A percentile compares a stretch with the other conserved stretches of the same genome.
Evolutionary conservation across 2,329 filamentous ascomycete species (phyloP).

Genomic region (Sporothrix pallida): DNA sequence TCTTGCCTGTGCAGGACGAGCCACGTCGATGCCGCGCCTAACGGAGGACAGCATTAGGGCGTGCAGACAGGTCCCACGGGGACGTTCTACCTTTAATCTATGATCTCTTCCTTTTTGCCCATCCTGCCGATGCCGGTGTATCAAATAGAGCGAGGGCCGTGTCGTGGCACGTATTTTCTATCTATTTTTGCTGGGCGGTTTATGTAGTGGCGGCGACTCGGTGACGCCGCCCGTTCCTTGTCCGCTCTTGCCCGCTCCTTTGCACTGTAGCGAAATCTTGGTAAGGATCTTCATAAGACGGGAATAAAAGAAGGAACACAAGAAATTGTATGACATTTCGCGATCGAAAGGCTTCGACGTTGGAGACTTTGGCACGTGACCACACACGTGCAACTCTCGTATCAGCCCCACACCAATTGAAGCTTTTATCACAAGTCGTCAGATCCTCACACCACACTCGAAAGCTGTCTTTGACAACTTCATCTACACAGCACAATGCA

Average conservation of each 20-base stretch:
- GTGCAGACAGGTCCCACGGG: not conserved
- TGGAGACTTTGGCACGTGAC: constrained; percentile 14
- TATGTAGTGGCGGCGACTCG: not conserved
- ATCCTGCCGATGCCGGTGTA: not conserved
- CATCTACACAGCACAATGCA: constrained; percentile 28
- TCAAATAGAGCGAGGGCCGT: not conserved
- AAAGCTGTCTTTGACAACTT: not conserved
- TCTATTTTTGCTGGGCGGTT: not conserved
- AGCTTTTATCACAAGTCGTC: constrained; percentile 25
- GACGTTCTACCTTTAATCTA: too few relatives aligned
- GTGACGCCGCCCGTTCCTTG: not conserved
- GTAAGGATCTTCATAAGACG: not conserved
- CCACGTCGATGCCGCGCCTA: constrained; percentile 28
- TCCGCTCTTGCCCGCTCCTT: not conserved
- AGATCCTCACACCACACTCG: constrained; percentile 32
- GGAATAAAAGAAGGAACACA: not conserved
- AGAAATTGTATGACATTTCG: not conserved
- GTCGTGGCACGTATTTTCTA: not conserved
- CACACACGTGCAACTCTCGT: constrained; percentile 6
- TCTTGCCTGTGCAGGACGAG: constrained; percentile 27
- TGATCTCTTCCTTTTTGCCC: not conserved
- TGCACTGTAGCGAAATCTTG: not conserved
- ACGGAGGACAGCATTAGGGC: not conserved
- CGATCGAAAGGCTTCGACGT: not conserved
- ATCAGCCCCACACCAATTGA: constrained; percentile 11